Conservation (phyloP, 176 grass and related monocot genomes). For the Aegilops speltoides region DNA sequence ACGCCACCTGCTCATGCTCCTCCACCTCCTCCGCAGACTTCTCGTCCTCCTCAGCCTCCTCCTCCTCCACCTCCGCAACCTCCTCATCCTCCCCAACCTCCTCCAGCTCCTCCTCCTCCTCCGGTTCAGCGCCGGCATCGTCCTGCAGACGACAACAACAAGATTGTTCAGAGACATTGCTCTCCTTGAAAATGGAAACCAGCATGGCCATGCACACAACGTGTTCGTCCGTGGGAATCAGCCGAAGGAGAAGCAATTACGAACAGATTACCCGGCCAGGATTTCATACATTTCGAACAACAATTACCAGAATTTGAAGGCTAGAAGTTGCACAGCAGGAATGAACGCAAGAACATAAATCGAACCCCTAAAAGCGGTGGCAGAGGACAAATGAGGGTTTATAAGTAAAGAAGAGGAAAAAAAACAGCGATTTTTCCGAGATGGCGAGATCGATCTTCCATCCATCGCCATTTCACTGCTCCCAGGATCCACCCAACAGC, state of each 20-base stretch:
- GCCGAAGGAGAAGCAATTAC: not conserved
- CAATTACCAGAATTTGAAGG: too few relatives aligned
- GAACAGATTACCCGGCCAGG: not conserved
- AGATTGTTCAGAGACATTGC: not conserved
- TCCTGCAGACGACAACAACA: slow-evolving; percentile 10
- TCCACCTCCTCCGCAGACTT: slow-evolving; percentile 2
- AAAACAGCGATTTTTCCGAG: not conserved
- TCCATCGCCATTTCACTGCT: slow-evolving; percentile 31
- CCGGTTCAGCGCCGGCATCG: slow-evolving; percentile 39
- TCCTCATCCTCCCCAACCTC: not conserved
- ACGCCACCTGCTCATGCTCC: not conserved
- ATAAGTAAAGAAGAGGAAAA: not conserved
- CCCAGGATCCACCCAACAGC: not conserved
- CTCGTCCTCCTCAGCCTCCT: not conserved
- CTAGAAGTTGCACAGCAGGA: too few relatives aligned
- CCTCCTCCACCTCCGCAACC: not conserved
- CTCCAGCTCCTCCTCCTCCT: slow-evolving; percentile 24
- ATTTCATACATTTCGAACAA: not conserved
- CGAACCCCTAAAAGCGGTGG: not conserved
- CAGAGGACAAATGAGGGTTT: not conserved
- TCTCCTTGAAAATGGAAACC: not conserved
- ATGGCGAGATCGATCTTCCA: not conserved
- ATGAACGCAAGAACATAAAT: not conserved
- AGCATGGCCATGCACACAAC: not conserved
- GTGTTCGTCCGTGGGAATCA: not conserved